These are phyloP conservation scores for Podochytrium sp. DNA, from an alignment of 192 early-diverging fungal genomes.

Conservation along the genomic window DNA sequence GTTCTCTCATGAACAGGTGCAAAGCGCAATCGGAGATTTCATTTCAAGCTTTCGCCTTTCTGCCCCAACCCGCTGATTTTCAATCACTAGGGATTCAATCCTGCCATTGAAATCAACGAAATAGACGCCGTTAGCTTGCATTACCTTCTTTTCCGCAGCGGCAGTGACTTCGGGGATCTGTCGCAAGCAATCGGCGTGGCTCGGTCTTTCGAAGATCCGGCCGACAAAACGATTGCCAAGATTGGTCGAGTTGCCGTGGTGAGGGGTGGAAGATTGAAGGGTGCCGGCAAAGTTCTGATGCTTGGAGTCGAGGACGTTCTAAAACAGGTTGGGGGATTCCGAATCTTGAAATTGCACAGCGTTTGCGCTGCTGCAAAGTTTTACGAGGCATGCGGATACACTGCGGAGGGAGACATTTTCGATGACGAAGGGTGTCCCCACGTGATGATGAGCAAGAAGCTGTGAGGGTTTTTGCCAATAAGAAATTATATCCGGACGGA, in stretches of 20 bases:
- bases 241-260: slow-evolving; percentile 25
- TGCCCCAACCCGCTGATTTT: not conserved
- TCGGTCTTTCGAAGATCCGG: not conserved
- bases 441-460: slow-evolving; percentile 11
- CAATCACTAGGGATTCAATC: slow-evolving; percentile 9
- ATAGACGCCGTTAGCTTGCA: slow-evolving; percentile 13
- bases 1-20: slow-evolving; percentile 19
- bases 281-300: slow-evolving; percentile 13
- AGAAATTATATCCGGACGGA: too few relatives aligned
- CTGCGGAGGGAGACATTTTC: slow-evolving; percentile 17
- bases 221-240: slow-evolving; percentile 4
- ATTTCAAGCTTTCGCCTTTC: not conserved
- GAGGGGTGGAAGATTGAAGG: not conserved
- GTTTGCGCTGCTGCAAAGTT: not conserved
- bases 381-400: slow-evolving; percentile 9
- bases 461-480: too few relatives aligned
- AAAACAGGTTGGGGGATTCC: not conserved
- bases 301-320: slow-evolving; percentile 8
- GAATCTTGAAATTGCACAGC: not conserved
- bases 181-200: slow-evolving; percentile 12
- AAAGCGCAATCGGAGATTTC: not conserved
- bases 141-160: slow-evolving; percentile 11
- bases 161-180: not conserved
- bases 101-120: slow-evolving; percentile 18
- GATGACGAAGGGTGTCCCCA: slow-evolving; percentile 12